These are phyloP conservation scores for Trametes elegans DNA, from an alignment of 768 basidiomycete genomes.

Conservation along the genomic window DNA sequence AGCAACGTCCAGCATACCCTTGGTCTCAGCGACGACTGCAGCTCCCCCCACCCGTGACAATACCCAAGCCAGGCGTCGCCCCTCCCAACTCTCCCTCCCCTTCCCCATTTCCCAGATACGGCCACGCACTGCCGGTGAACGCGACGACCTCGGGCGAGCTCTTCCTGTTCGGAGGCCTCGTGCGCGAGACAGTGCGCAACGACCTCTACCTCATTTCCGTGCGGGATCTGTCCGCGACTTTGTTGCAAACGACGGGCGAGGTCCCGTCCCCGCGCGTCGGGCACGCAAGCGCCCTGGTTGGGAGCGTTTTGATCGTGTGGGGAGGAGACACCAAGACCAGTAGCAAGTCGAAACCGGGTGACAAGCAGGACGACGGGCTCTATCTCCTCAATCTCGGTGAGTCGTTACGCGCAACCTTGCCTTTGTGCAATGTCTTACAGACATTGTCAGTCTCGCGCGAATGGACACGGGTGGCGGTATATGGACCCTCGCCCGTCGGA, in stretches of 20 bases:
- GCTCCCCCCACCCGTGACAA: slow-evolving; percentile 63
- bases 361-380: slow-evolving; percentile 87
- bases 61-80: slow-evolving; percentile 61
- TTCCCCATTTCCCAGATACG: slow-evolving; percentile 94
- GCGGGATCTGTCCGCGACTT: slow-evolving; percentile 71
- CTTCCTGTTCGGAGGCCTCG: slow-evolving; percentile 95
- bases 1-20: slow-evolving; percentile 66
- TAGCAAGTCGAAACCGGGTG: slow-evolving; percentile 53
- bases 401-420: slow-evolving; percentile 27
- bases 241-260: slow-evolving; percentile 87
- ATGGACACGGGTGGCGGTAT: slow-evolving; percentile 86
- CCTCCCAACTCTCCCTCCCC: slow-evolving; percentile 73
- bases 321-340: slow-evolving; percentile 95
- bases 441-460: slow-evolving; percentile 73
- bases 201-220: slow-evolving; percentile 92
- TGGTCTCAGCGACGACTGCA: slow-evolving; percentile 78
- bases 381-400: slow-evolving; percentile 92
- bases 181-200: slow-evolving; percentile 84
- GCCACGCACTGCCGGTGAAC: slow-evolving; percentile 83
- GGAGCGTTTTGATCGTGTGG: slow-evolving; percentile 96
- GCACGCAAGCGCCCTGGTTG: slow-evolving; percentile 93
- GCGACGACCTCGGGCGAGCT: slow-evolving; percentile 84
- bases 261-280: slow-evolving; percentile 90
- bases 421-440: neutral
- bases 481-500: slow-evolving; percentile 77